A percentile compares a stretch with the other conserved stretches of the same genome.
These are phyloP conservation scores for Stagonosporopsis cucurbitacearum DNA, from an alignment of 2,329 filamentous ascomycete species.

Conservation along the genomic window DNA sequence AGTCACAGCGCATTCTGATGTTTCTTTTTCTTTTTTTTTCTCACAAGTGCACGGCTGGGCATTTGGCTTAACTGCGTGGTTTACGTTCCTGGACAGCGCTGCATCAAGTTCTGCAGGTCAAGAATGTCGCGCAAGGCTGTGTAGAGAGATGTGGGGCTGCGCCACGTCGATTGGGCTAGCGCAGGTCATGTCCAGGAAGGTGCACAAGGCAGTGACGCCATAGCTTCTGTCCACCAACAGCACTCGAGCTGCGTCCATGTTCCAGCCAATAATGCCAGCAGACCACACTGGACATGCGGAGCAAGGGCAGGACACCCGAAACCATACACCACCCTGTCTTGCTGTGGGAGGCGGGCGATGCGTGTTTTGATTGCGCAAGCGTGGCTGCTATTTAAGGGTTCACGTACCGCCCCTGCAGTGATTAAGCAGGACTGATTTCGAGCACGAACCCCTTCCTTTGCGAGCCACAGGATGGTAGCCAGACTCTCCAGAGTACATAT, in stretches of 20 bases:
- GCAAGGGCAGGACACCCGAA: background rate
- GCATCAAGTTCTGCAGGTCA: background rate
- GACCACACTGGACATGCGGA: background rate
- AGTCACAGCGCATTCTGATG: too few species aligned
- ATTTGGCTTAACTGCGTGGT: too few species aligned
- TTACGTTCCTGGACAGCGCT: background rate
- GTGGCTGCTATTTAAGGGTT: conserved; percentile 5
- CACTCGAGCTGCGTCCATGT: background rate
- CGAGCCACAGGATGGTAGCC: background rate
- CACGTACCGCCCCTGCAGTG: conserved; percentile 4
- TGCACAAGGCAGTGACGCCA: background rate
- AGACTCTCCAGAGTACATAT: conserved; percentile 10
- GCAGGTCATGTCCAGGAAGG: background rate
- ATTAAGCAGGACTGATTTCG: conserved; percentile 1
- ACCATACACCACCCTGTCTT: background rate
- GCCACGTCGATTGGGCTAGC: background rate
- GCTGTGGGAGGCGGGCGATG: background rate
- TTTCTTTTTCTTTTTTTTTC: too few species aligned
- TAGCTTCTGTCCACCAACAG: background rate
- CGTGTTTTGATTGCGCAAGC: background rate
- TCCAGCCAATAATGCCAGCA: background rate
- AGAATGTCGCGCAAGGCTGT: conserved; percentile 3
- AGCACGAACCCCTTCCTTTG: conserved; percentile 1
- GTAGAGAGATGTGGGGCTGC: background rate
- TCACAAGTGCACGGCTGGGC: too few species aligned